phyloP scores from a whole-genome alignment of 192 early-diverging fungal genomes.

The Radiomyces spectabilis region DNA sequence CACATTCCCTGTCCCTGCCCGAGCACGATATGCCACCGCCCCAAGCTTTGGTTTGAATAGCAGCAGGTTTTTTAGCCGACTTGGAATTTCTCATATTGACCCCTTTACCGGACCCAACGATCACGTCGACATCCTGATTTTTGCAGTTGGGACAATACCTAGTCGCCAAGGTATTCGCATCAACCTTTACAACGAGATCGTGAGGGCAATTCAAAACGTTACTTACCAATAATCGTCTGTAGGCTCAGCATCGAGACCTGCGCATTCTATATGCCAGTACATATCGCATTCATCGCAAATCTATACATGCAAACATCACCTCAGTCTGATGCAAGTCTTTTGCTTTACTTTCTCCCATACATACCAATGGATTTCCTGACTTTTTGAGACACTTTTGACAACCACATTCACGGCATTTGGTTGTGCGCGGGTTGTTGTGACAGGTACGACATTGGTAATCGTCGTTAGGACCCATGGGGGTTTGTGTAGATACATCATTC shows the following conservation, averaged over 20 bases:
- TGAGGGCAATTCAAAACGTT: background rate
- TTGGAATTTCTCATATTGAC: conserved; percentile 26
- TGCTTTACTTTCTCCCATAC: too few species aligned
- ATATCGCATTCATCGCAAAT: conserved; percentile 51
- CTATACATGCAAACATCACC: background rate
- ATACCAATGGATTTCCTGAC: conserved; percentile 42
- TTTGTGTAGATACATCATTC: too few species aligned
- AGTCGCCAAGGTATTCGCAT: too few species aligned
- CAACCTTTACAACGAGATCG: background rate
- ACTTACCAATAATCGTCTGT: conserved; percentile 33
- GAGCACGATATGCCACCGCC: conserved; percentile 50
- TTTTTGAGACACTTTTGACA: conserved; percentile 44
- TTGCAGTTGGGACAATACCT: conserved; percentile 36
- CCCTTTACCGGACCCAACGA: conserved; percentile 32
- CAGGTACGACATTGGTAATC: background rate
- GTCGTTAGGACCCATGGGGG: background rate
- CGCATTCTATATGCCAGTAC: conserved; percentile 48
- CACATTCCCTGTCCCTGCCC: conserved; percentile 4
- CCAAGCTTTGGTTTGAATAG: conserved; percentile 44
- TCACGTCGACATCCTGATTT: conserved; percentile 28
- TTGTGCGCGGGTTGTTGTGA: background rate
- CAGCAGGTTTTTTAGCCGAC: conserved; percentile 44
- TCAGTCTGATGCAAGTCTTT: too few species aligned
- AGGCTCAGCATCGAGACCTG: conserved; percentile 31
- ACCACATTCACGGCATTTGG: conserved; percentile 40